phyloP scores from a whole-genome alignment of 169 alveolate species.

The Theileria sp. region DNA sequence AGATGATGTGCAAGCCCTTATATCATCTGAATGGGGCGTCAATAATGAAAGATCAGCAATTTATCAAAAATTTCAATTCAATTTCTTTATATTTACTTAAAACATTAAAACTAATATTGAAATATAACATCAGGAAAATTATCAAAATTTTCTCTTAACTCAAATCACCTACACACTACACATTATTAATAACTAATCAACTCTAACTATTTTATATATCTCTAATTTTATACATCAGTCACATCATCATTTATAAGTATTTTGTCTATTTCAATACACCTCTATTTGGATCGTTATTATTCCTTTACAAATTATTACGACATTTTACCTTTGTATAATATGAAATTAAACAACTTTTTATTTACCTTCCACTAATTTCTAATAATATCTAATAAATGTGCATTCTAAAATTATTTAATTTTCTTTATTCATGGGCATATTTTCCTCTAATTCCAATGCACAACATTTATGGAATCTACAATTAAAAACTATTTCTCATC shows the following conservation, averaged over 20 bases:
- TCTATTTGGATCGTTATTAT: neutral
- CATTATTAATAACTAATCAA: neutral
- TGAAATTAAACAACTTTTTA: no score
- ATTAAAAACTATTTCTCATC: neutral
- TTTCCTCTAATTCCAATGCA: neutral
- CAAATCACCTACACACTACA: constrained; percentile 5
- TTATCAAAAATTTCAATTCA: neutral
- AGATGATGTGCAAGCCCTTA: neutral
- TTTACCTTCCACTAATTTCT: neutral
- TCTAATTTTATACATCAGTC: neutral
- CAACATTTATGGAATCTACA: neutral
- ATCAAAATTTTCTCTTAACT: neutral
- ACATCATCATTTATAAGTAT: neutral
- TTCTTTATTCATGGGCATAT: neutral
- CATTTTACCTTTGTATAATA: neutral
- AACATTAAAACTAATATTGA: neutral
- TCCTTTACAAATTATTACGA: neutral
- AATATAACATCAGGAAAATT: neutral
- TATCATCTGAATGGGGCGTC: constrained; percentile 7
- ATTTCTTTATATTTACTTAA: neutral
- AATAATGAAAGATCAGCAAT: neutral
- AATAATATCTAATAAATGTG: neutral
- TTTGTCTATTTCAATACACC: neutral
- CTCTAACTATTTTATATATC: neutral
- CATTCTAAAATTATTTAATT: no score